Evolutionary conservation across 1,139 yeast species (phyloP), one percentile per base, ranked within the genome.

Genomic region (Suhomyces atakaporum): DNA sequence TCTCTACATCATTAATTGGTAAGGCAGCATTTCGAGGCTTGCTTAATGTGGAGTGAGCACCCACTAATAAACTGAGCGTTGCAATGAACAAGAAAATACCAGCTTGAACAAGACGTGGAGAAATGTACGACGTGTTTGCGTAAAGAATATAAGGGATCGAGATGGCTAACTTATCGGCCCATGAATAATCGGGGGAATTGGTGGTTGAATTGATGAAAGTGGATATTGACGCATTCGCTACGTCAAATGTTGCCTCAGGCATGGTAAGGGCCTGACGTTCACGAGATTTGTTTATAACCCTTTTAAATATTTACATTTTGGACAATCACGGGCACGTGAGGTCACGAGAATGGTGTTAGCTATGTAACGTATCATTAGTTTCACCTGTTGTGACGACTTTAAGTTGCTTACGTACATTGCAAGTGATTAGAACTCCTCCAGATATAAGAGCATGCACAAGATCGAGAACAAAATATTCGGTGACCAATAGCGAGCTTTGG

Each of bases 21-120:
- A 60, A 62, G 11, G 52, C 47, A 1, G 81, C 79, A 37, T 65
- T 65, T 7, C 39, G 26, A 0, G 83, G 83, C 40, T 63, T 62
- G 25, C 61, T 55, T 8, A 77, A 35, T 0, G 80, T 62, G 7
- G 73, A 58, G 44, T 51, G 61, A 16, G 75, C 53, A 1, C 76
- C 79, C 9, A 64, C 32, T 7, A 53, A 44, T 5, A 75, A 63
- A 27, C 72, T 47, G 2, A 47, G 9, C 25, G 30, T 21, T 11
- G 42, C 38, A 13, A 34, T 24, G 13, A 22, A 8, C 25, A 40
- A 13, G 6, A 34, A 16, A 8, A 42, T 18, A n/a, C 19, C 11
- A 5, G 25, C 33, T 22, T 31, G 29, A 9, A 37, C 29, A 11
- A 39, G n/a, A 12, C 18, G 16, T 5, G 42, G 40, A 10, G 31